Percentiles rank a stretch among this genome's conserved stretches.
Conservation (phyloP, 805 yeast genomes). For the Cyberlindnera maritima region DNA sequence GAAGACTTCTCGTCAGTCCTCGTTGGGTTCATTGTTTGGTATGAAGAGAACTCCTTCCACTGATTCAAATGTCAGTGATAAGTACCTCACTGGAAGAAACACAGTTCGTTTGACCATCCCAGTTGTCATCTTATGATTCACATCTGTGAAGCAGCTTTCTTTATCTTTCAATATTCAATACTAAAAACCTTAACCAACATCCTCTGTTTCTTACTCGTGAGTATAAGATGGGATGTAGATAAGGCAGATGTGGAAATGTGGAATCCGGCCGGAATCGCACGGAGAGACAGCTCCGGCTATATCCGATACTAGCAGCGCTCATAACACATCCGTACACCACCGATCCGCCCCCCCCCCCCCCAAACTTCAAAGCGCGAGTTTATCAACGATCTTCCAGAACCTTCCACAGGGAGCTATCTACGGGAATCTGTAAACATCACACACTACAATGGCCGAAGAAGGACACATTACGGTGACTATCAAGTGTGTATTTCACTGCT, state of each 20-base stretch:
- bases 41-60: background rate
- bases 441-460: constrained; percentile 18
- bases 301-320: background rate
- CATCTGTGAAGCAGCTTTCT: too few relatives aligned
- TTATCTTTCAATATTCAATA: too few relatives aligned
- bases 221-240: too few relatives aligned
- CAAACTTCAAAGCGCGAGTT: background rate
- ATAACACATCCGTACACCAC: constrained; percentile 1
- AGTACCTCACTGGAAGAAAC: background rate
- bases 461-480: constrained; percentile 22
- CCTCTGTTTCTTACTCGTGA: too few relatives aligned
- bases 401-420: too few relatives aligned
- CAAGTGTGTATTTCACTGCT: constrained; percentile 19
- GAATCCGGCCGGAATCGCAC: too few relatives aligned
- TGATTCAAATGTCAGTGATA: background rate
- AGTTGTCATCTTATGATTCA: constrained; percentile 4
- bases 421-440: background rate
- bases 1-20: background rate
- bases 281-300: background rate
- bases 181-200: too few relatives aligned
- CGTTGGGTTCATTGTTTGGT: constrained; percentile 2
- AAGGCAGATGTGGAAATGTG: too few relatives aligned
- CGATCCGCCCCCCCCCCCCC: too few relatives aligned
- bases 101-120: constrained; percentile 4
- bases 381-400: background rate